phyloP scores from a whole-genome alignment of 805 yeast species.

The Yamadazyma ubonensis region DNA sequence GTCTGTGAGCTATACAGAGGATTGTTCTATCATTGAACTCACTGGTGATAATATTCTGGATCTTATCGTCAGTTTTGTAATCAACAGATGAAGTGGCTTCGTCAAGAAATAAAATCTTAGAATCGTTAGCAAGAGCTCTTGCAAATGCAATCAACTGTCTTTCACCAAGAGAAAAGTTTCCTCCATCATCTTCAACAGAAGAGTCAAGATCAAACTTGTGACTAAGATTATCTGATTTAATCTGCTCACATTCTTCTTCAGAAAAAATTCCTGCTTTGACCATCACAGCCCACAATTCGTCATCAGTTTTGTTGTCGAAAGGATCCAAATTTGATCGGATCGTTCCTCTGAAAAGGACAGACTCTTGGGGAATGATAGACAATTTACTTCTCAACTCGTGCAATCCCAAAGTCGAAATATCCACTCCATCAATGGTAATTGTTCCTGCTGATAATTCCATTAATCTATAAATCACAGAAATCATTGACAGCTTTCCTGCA shows the following conservation, averaged over 20 bases:
- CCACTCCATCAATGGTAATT: constrained; percentile 57
- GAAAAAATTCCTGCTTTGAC: constrained; percentile 48
- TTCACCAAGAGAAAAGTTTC: constrained; percentile 76
- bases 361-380: constrained; percentile 72
- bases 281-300: constrained; percentile 55
- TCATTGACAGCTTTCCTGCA: constrained; percentile 73
- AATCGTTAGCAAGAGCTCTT: constrained; percentile 73
- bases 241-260: constrained; percentile 29
- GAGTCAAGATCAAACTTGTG: constrained; percentile 47
- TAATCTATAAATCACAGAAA: constrained; percentile 59
- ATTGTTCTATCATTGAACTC: constrained; percentile 74
- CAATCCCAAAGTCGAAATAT: constrained; percentile 52
- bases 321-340: constrained; percentile 64
- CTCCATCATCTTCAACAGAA: constrained; percentile 63
- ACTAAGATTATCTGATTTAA: constrained; percentile 15
- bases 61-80: constrained; percentile 78
- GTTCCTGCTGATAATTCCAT: constrained; percentile 51
- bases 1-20: constrained; percentile 84
- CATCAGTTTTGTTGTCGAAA: constrained; percentile 50
- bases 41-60: constrained; percentile 64
- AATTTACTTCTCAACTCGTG: constrained; percentile 54
- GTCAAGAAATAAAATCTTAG: constrained; percentile 76
- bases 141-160: constrained; percentile 78
- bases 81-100: constrained; percentile 84
- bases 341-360: constrained; percentile 60